phyloP scores from a whole-genome alignment of 352 stramenopile species.

The Globisporangium radiosum region DNA sequence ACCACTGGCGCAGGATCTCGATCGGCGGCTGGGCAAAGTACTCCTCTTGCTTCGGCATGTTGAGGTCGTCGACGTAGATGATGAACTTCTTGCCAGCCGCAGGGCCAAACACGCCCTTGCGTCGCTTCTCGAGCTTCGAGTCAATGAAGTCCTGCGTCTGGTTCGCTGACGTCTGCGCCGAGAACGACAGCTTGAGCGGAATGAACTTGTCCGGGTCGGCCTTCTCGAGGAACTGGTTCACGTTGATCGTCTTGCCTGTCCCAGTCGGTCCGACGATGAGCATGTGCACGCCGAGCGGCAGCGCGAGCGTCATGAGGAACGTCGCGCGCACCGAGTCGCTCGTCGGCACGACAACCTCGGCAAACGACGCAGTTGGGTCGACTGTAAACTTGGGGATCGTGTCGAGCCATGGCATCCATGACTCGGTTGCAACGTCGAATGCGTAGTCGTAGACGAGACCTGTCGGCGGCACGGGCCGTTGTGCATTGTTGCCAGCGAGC shows the following conservation, averaged over 20 bases:
- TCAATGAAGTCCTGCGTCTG: conserved; percentile 93
- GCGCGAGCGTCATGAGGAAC: conserved; percentile 86
- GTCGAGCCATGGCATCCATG: conserved; percentile 89
- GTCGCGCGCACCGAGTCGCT: conserved; percentile 91
- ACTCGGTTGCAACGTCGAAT: conserved; percentile 73
- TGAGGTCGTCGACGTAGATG: conserved; percentile 93
- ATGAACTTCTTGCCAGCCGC: conserved; percentile 89
- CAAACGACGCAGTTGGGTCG: conserved; percentile 78
- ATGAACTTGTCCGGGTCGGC: conserved; percentile 88
- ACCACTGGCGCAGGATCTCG: conserved; percentile 93
- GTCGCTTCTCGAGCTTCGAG: conserved; percentile 90
- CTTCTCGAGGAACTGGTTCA: conserved; percentile 89
- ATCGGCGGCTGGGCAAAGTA: conserved; percentile 94
- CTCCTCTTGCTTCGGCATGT: conserved; percentile 94
- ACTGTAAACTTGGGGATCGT: conserved; percentile 78
- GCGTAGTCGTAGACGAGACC: conserved; percentile 89
- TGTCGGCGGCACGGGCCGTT: conserved; percentile 43
- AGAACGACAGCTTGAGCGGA: conserved; percentile 90
- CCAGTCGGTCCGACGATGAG: conserved; percentile 92
- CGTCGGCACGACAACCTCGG: conserved; percentile 91
- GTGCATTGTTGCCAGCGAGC: conserved; percentile 52
- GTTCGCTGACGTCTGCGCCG: conserved; percentile 88
- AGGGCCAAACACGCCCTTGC: conserved; percentile 91
- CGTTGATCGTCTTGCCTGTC: conserved; percentile 94
- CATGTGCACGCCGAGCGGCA: conserved; percentile 83